Base-by-base conservation (phyloP, 2,329 filamentous ascomycete genomes). In the Phyllosticta capitalensis region DNA sequence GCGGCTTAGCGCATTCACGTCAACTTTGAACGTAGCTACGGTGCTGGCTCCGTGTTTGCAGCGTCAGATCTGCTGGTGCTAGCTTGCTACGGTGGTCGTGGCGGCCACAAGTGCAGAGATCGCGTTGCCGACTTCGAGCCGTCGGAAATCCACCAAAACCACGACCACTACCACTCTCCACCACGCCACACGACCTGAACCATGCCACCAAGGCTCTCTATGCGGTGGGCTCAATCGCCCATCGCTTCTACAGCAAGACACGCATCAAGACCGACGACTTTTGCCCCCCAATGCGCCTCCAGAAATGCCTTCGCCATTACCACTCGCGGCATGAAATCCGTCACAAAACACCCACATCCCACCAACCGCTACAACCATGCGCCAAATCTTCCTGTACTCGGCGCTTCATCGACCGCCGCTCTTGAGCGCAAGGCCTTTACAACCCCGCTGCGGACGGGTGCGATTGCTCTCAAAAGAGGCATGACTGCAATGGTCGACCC, bases 401-500 rank as follows among this genome's bases (percentile, higher is more conserved):
- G 78, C 59, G 78, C 81, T 60, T 81, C 80, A 9, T 77, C 79
- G 9, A 76, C 79, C 2, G 82, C 82, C n/a, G 84, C 85, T 2
- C 78, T 85, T 59, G 74, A 78, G 60, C 82, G 83, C 55, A 83
- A 81, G 72, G 68, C 78, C 48, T 76, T 77, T 64, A 82, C 79
- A 0, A 78, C 84, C 10, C 84, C 85, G 6, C 76, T 83, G 50
- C 88, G 94, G 26, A 86, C 91, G 1, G 94, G 94, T 28, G 86
- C 90, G 9, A 81, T 99, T 53, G 91, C 88, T 12, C 81, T 86
- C 71, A 99, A 99, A 78, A 92, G 92, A 77, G 94, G 94, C 74
- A 97, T 99, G 89, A 95, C 91, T 51, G 92, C 88, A 62, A 76
- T 96, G 64, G 97, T 88, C 80, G 86, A 91, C 69, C 75, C 82